These are phyloP conservation scores for Macadamia integrifolia DNA, from an alignment of 164 flowering plant species.

Conservation along the genomic window DNA sequence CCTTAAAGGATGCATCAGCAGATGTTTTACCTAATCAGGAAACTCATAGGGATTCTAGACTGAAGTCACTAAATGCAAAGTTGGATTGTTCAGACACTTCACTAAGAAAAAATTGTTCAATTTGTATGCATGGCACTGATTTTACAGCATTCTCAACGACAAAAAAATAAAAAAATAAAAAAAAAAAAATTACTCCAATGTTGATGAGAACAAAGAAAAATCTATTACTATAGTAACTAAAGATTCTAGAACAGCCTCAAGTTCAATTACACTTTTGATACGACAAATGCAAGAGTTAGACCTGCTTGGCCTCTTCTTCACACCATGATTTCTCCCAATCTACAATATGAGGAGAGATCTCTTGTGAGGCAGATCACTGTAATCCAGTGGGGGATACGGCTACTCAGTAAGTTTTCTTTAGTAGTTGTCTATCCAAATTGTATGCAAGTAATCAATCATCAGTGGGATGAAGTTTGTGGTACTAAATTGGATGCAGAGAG, in stretches of 20 bases:
- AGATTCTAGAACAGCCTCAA: slow-evolving; percentile 31
- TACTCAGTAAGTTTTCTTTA: slow-evolving; percentile 38
- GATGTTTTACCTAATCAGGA: slow-evolving; percentile 1
- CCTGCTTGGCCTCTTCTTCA: slow-evolving; percentile 93
- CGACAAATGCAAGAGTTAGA: slow-evolving; percentile 45
- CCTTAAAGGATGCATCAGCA: slow-evolving; percentile 10
- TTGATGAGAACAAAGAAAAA: slow-evolving; percentile 24
- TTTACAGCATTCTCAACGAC: slow-evolving; percentile 10
- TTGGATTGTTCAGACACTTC: slow-evolving; percentile 6
- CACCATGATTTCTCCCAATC: slow-evolving; percentile 25
- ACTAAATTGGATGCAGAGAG: slow-evolving; percentile 35
- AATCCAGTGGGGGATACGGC: slow-evolving; percentile 69
- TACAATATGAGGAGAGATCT: slow-evolving; percentile 14
- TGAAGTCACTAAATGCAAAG: slow-evolving; percentile 10
- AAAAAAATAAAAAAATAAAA: slow-evolving; percentile 7
- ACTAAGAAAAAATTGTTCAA: slow-evolving; percentile 34
- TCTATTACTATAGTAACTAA: slow-evolving; percentile 60
- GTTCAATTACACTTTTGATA: slow-evolving; percentile 29
- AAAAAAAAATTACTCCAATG: not conserved
- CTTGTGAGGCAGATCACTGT: slow-evolving; percentile 41
- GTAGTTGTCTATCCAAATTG: slow-evolving; percentile 25
- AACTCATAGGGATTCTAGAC: slow-evolving; percentile 6
- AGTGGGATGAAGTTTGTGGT: slow-evolving; percentile 8
- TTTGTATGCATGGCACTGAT: slow-evolving; percentile 31
- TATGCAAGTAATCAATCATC: slow-evolving; percentile 13